These are phyloP conservation scores for Oryza glaberrima DNA, from an alignment of 176 grass and related monocot species.

Conservation along the genomic window DNA sequence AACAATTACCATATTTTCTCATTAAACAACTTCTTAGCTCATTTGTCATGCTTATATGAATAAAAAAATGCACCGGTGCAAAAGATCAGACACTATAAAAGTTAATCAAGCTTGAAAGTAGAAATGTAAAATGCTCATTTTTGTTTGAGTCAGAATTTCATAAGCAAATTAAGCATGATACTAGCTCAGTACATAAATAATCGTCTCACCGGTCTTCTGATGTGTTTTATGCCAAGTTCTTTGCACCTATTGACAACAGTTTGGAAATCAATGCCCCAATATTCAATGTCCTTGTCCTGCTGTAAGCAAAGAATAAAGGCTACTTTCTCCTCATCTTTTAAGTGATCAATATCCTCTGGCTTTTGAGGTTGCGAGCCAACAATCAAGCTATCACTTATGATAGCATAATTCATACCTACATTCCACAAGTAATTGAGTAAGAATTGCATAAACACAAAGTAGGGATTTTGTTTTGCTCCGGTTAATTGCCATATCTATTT, in stretches of 20 bases:
- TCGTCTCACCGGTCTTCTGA: conserved; percentile 73
- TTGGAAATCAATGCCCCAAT: conserved; percentile 84
- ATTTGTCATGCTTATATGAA: neutral
- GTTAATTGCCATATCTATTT: neutral
- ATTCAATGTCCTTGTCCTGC: conserved; percentile 90
- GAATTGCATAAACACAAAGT: conserved; percentile 13
- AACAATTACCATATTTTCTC: neutral
- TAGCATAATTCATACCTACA: conserved; percentile 85
- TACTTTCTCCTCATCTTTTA: conserved; percentile 78
- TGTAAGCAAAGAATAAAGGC: conserved; percentile 85
- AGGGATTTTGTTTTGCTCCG: neutral
- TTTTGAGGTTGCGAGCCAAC: conserved; percentile 92
- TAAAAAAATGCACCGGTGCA: neutral
- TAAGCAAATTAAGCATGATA: neutral
- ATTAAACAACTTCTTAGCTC: neutral
- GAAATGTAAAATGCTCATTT: no score
- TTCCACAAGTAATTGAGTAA: neutral
- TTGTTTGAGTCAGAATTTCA: no score
- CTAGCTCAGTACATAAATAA: neutral
- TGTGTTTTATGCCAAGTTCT: conserved; percentile 69
- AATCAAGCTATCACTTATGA: conserved; percentile 84
- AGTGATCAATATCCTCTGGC: conserved; percentile 78
- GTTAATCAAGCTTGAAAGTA: no score
- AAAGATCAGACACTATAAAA: neutral
- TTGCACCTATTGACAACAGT: conserved; percentile 71